Conservation (phyloP, 2,329 filamentous ascomycete species). For the Cordyceps fumosorosea region DNA sequence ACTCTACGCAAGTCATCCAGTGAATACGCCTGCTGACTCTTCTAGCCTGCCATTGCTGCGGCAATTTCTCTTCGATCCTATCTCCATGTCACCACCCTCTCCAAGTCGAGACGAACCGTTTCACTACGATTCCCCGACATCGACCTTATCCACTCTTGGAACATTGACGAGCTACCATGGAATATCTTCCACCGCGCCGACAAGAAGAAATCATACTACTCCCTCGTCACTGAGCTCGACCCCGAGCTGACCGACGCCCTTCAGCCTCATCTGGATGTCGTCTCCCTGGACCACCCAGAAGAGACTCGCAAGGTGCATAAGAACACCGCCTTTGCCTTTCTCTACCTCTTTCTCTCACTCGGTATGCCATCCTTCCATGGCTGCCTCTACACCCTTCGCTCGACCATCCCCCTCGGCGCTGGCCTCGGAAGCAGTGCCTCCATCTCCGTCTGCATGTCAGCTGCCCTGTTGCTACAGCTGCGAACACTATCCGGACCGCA, state of each 20-base stretch:
- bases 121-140: slow-evolving; percentile 89
- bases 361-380: slow-evolving; percentile 72
- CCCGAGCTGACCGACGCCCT: slow-evolving; percentile 73
- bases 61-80: slow-evolving; percentile 94
- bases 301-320: slow-evolving; percentile 78
- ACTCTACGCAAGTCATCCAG: slow-evolving; percentile 10
- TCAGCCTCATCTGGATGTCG: slow-evolving; percentile 65
- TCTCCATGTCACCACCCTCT: slow-evolving; percentile 88
- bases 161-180: slow-evolving; percentile 91
- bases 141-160: slow-evolving; percentile 83
- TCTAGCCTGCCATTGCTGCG: slow-evolving; percentile 81
- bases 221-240: slow-evolving; percentile 78
- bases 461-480: slow-evolving; percentile 80
- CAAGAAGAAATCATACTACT: slow-evolving; percentile 95
- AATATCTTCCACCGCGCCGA: slow-evolving; percentile 66
- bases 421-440: slow-evolving; percentile 92
- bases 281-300: slow-evolving; percentile 62
- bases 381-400: slow-evolving; percentile 84
- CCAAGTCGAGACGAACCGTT: slow-evolving; percentile 84
- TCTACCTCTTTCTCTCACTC: slow-evolving; percentile 88
- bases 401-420: slow-evolving; percentile 86
- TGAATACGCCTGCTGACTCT: neutral
- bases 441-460: slow-evolving; percentile 80
- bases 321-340: slow-evolving; percentile 73
- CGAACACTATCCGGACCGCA: slow-evolving; percentile 85